Evolutionary conservation across 1,284 basidiomycete genomes (phyloP), one percentile per base, ranked within the genome.

Genomic region (Cutaneotrichosporon dermatis): DNA sequence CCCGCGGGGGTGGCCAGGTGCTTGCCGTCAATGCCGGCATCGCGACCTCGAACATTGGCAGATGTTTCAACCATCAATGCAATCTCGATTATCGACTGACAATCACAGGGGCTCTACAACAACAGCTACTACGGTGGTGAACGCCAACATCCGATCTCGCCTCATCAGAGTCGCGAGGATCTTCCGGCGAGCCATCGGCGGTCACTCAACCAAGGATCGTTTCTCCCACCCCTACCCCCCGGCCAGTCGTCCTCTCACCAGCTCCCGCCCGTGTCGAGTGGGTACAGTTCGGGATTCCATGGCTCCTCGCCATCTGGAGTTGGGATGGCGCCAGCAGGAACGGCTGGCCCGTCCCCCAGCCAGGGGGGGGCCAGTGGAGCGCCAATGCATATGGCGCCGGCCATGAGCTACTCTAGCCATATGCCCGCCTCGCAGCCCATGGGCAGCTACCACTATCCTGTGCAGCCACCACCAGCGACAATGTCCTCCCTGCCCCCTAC

Each of bases 51-150:
- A 25, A 25, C 25, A 25, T 25, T 25, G 25, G 25, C 25, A 25
- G 25, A 25, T 25, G 25, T 25, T 25, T 25, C 25, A 25, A 25
- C 25, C 25, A 25, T 25, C 25, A 25, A 25, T 25, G 25, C 25
- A 25, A 25, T 25, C 25, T 25, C 25, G 25, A 25, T 25, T 25
- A 25, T 25, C 25, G 25, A 25, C 25, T 25, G 25, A 25, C 25
- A 25, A 25, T 25, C 42, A 25, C 46, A 63, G 61, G 59, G 56
- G 57, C 61, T 67, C 57, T 69, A 67, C 52, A 67, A 66, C 54
- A 67, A 59, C 52, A 64, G 51, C 54, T 66, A 66, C 49, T 60
- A 62, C 49, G 62, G 54, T 46, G 64, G 55, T 51, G 64, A 66
- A n/a, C 68, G 52, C 36, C 55, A 40, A 46, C 61, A 55, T 35